Percentiles rank a stretch among this genome's conserved stretches.
These are phyloP conservation scores for Fomitopsis schrenkii DNA, from an alignment of 1,284 basidiomycete species.

Conservation along the genomic window DNA sequence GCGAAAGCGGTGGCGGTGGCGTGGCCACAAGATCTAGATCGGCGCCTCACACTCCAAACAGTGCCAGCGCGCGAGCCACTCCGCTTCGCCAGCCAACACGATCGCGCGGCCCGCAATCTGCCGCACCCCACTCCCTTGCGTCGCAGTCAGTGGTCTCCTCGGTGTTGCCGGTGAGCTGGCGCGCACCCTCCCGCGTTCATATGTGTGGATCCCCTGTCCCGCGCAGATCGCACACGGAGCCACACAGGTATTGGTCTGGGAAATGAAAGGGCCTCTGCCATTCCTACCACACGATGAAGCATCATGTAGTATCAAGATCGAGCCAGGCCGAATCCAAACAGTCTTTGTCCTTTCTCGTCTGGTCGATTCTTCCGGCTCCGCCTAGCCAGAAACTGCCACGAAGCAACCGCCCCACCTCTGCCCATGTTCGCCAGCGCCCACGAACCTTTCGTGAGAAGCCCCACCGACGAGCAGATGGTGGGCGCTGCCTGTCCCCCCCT, in stretches of 20 bases:
- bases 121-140: no score
- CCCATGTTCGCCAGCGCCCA: not conserved
- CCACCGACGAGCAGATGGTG: not conserved
- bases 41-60: not conserved
- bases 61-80: not conserved
- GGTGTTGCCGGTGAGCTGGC: no score
- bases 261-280: no score
- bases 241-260: no score
- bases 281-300: no score
- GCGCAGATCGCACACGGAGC: not conserved
- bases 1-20: not conserved
- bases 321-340: no score
- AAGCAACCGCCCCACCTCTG: not conserved
- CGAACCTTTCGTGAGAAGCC: not conserved
- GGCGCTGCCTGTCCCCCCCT: not conserved
- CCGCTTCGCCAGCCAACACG: not conserved
- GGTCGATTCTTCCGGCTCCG: no score
- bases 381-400: no score
- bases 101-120: no score
- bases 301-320: no score
- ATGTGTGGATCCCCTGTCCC: not conserved
- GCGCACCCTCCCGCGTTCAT: not conserved
- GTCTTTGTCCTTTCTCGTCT: no score
- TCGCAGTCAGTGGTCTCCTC: no score
- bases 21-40: not conserved